Percentiles rank a stretch among this genome's conserved stretches.
Conservation (phyloP, 2,329 filamentous ascomycete species). For the Penicillium sp. region DNA sequence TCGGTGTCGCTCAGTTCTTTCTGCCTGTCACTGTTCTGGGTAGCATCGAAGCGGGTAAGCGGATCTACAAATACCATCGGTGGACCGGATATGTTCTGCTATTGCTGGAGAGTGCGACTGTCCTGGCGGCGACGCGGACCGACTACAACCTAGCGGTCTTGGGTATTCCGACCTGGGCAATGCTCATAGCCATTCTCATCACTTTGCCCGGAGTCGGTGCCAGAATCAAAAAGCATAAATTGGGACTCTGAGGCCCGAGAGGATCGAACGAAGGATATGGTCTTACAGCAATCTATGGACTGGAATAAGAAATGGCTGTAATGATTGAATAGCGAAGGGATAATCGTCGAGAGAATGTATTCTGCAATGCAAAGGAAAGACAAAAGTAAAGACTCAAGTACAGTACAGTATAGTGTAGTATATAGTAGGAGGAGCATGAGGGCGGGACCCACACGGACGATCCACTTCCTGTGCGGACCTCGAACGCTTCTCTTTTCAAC, state of each 20-base stretch:
- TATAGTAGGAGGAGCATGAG: not conserved
- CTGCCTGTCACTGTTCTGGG: conserved; percentile 68
- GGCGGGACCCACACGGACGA: conserved; percentile 1
- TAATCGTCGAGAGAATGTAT: not conserved
- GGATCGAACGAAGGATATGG: not conserved
- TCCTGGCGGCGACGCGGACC: conserved; percentile 73
- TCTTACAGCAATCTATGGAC: not conserved
- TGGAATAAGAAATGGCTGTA: not conserved
- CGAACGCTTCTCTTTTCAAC: conserved; percentile 6
- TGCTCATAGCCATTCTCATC: conserved; percentile 64
- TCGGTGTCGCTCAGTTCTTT: conserved; percentile 83
- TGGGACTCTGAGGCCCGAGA: conserved; percentile 50
- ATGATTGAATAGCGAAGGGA: not conserved
- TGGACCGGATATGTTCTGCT: conserved; percentile 71
- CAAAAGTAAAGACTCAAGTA: not conserved
- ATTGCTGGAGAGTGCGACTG: conserved; percentile 68
- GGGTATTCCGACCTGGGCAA: conserved; percentile 72
- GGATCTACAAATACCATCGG: conserved; percentile 87
- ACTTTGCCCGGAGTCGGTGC: conserved; percentile 71
- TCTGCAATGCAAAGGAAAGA: not conserved
- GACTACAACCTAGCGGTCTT: conserved; percentile 68
- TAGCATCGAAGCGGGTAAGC: conserved; percentile 74
- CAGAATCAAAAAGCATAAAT: conserved; percentile 77
- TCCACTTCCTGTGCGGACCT: conserved; percentile 12
- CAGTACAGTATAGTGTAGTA: not conserved